Percentiles rank a stretch among this genome's conserved stretches.
Conservation (phyloP, 2,329 filamentous ascomycete species). For the Zopfia rhizophila region DNA sequence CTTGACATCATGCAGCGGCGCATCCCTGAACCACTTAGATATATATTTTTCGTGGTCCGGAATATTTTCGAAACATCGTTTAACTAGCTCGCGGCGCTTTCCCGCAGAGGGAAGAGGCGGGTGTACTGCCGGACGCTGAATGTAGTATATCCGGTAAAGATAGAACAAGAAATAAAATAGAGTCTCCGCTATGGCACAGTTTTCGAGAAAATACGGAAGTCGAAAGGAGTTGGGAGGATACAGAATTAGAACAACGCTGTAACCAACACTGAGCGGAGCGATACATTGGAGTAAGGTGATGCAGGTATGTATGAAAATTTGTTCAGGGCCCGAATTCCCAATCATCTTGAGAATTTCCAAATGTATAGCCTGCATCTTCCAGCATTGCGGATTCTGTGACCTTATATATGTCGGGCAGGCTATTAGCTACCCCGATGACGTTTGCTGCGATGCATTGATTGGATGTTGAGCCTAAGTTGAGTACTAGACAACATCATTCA, state of each 20-base stretch:
- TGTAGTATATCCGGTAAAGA: slow-evolving; percentile 57
- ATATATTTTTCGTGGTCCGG: slow-evolving; percentile 66
- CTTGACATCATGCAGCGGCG: slow-evolving; percentile 64
- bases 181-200: slow-evolving; percentile 56
- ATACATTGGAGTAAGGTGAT: slow-evolving; percentile 59
- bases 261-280: slow-evolving; percentile 57
- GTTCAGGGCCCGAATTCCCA: slow-evolving; percentile 39
- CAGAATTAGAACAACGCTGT: slow-evolving; percentile 41
- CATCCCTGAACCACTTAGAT: slow-evolving; percentile 70
- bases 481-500: too few species aligned
- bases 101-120: slow-evolving; percentile 54
- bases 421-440: too few species aligned
- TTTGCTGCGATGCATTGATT: too few species aligned
- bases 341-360: too few species aligned
- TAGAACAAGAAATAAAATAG: slow-evolving; percentile 63
- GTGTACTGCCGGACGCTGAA: slow-evolving; percentile 62
- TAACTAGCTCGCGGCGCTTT: slow-evolving; percentile 64
- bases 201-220: slow-evolving; percentile 39
- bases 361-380: too few species aligned
- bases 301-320: slow-evolving; percentile 56
- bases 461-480: too few species aligned
- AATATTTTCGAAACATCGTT: slow-evolving; percentile 62
- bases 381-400: too few species aligned
- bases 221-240: slow-evolving; percentile 33
- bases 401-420: too few species aligned